Evolutionary conservation across 768 basidiomycete species (phyloP), one percentile per base, ranked within the genome.

Genomic region (Xerocomus brunneocitrinus): DNA sequence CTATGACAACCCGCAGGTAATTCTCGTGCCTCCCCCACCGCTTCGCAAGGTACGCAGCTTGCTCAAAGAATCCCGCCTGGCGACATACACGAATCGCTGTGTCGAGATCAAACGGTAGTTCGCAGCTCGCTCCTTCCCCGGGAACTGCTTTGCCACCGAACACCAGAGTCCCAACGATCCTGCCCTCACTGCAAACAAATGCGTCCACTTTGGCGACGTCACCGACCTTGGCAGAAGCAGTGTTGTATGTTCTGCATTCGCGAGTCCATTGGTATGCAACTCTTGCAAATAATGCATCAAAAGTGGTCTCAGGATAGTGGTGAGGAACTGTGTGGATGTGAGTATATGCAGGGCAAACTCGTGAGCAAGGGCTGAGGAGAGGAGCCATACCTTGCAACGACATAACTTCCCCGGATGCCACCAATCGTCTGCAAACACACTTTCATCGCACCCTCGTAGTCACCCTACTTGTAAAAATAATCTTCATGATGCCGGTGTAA

Each of bases 51-150:
- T 95, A 98, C 1, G 85, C 83, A 1, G 95, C 95, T 65, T 98
- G 95, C 52, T 94, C 87, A 62, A 91, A 97, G 68, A 95, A 98
- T 0, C 93, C 92, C 2, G 94, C 95, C 68, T 98, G 95, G 27
- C 97, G 80, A 63, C 95, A 98, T 28, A 98, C 95, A 3, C 93
- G 82, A 49, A 99, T 98, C 0, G 94, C 97, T 0, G 97, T 99
- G 56, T 95, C 93, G 40, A 99, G 79, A 66, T 98, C 97, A 66
- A 98, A 99, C 0, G 95, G 97, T 4, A 95, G 79, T 64, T 95
- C 93, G 43, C 76, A 76, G 9, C 72, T 65, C 40, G 79, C 76
- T 22, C 77, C 74, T 16, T 73, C 75, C 14, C 70, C 68, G 0
- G 68, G 63, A 3, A 49, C 52, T 0, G 47, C 45, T 31, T 50